These are phyloP conservation scores for Kazachstania taianensis DNA, from an alignment of 805 yeast genomes.

Conservation along the genomic window DNA sequence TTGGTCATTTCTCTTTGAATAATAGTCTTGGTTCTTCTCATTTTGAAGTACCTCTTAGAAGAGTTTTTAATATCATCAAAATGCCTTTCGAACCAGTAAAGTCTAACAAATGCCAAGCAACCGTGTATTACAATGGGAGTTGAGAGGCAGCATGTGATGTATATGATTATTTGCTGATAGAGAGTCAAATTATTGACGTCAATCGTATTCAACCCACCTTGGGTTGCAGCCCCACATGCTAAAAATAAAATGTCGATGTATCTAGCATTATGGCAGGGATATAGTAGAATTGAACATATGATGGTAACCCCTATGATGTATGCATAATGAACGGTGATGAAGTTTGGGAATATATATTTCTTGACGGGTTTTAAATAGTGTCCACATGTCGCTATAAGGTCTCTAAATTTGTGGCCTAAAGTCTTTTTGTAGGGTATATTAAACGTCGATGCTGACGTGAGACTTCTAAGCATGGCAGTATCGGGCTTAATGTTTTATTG, in stretches of 20 bases:
- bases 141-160: constrained; percentile 50
- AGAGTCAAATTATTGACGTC: constrained; percentile 51
- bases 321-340: constrained; percentile 56
- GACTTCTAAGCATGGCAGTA: too few relatives aligned
- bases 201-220: constrained; percentile 84
- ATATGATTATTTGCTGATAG: constrained; percentile 75
- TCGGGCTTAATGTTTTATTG: too few relatives aligned
- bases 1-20: constrained; percentile 26
- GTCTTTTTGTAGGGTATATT: constrained; percentile 22
- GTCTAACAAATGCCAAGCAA: constrained; percentile 59
- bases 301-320: constrained; percentile 55
- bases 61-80: constrained; percentile 71
- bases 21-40: constrained; percentile 55
- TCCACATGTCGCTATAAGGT: constrained; percentile 28
- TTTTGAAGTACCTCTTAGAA: constrained; percentile 68
- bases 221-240: constrained; percentile 70
- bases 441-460: constrained; percentile 13
- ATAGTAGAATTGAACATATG: constrained; percentile 63
- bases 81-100: constrained; percentile 82
- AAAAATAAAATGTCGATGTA: constrained; percentile 79
- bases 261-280: constrained; percentile 52
- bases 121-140: constrained; percentile 89
- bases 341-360: constrained; percentile 34
- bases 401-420: constrained; percentile 33
- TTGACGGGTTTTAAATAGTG: constrained; percentile 28